Conservation (phyloP, 805 yeast genomes). For the Cyberlindnera veronae region DNA sequence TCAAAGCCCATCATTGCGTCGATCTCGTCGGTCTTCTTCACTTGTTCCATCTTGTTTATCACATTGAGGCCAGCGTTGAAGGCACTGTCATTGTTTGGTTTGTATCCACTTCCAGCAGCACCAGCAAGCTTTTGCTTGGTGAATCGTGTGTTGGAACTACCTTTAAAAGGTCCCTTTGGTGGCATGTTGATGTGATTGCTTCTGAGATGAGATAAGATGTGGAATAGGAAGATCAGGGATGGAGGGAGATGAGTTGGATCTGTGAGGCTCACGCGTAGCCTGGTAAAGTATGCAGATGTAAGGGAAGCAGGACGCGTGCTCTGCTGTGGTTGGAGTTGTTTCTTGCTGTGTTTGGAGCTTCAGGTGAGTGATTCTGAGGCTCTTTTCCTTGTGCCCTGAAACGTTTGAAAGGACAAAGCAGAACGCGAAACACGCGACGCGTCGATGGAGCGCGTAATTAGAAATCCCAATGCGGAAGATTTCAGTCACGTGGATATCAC, state of each 20-base stretch:
- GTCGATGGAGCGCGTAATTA: too few relatives aligned
- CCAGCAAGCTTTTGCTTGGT: constrained; percentile 53
- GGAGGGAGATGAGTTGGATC: background rate
- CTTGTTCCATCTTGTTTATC: constrained; percentile 45
- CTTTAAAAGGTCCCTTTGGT: constrained; percentile 29
- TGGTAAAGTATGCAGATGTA: too few relatives aligned
- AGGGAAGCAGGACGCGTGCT: too few relatives aligned
- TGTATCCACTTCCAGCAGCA: constrained; percentile 14
- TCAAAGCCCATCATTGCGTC: constrained; percentile 89
- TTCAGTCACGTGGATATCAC: too few relatives aligned
- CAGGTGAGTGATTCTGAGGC: too few relatives aligned
- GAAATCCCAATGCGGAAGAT: background rate
- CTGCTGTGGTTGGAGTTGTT: too few relatives aligned
- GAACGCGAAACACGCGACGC: too few relatives aligned
- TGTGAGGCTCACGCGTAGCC: too few relatives aligned
- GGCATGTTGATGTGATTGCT: constrained; percentile 3
- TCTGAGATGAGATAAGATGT: background rate
- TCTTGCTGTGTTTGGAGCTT: too few relatives aligned
- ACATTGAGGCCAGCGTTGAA: constrained; percentile 25
- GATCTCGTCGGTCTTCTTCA: constrained; percentile 58
- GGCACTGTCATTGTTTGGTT: constrained; percentile 34
- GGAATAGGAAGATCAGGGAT: background rate
- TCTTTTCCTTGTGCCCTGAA: too few relatives aligned
- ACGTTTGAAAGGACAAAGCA: too few relatives aligned
- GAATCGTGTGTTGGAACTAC: constrained; percentile 35